A percentile compares a stretch with the other conserved stretches of the same genome.
These are phyloP conservation scores for Chytridium lagenaria DNA, from an alignment of 371 early-diverging fungal genomes.

Conservation along the genomic window DNA sequence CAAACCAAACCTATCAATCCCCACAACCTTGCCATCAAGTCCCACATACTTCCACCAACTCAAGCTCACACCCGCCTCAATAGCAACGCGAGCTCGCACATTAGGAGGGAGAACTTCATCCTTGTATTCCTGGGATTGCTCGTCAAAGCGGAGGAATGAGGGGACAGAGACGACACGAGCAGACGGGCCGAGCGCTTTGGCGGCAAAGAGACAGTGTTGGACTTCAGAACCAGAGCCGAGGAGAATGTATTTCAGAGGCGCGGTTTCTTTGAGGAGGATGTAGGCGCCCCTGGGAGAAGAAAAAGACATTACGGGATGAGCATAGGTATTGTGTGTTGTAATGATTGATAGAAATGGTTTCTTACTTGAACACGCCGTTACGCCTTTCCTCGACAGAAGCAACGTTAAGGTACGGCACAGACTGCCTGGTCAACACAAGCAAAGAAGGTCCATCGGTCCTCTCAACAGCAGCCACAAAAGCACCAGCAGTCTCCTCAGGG, in stretches of 20 bases:
- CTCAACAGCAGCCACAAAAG: slow-evolving; percentile 83
- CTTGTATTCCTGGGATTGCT: slow-evolving; percentile 88
- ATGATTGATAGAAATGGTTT: too few species aligned
- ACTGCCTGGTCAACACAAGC: slow-evolving; percentile 94
- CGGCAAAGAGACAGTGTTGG: slow-evolving; percentile 84
- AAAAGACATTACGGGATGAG: slow-evolving; percentile 65
- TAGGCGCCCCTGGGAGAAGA: slow-evolving; percentile 58
- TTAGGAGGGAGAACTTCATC: slow-evolving; percentile 83
- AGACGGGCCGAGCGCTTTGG: slow-evolving; percentile 64
- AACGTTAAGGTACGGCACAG: slow-evolving; percentile 88
- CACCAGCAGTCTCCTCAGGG: slow-evolving; percentile 94
- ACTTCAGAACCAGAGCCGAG: slow-evolving; percentile 98
- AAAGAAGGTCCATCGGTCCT: slow-evolving; percentile 80
- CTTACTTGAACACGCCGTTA: slow-evolving; percentile 47
- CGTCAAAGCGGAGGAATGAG: slow-evolving; percentile 93
- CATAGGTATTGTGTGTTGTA: too few species aligned
- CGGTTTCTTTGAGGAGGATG: slow-evolving; percentile 74
- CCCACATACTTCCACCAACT: slow-evolving; percentile 97
- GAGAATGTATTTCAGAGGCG: slow-evolving; percentile 71
- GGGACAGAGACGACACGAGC: slow-evolving; percentile 96
- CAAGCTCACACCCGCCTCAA: slow-evolving; percentile 94
- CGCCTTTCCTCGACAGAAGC: slow-evolving; percentile 67
- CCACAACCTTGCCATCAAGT: slow-evolving; percentile 71
- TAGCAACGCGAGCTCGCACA: slow-evolving; percentile 63
- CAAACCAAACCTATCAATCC: slow-evolving; percentile 95